Base-by-base conservation (phyloP, 73 alveolate genomes). In the Diophrys appendiculata region DNA sequence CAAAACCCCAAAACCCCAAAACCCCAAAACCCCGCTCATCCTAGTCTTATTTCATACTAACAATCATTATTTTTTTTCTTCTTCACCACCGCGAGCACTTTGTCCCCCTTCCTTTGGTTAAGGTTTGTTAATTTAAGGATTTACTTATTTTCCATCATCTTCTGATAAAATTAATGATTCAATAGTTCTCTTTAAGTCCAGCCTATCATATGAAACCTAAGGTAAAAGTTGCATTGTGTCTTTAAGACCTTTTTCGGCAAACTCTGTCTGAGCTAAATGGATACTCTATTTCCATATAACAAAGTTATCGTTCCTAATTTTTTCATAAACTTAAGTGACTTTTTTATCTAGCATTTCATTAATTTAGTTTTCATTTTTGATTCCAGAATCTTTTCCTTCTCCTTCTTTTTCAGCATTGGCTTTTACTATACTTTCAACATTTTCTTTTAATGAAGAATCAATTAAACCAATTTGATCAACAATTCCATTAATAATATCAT, bases 141-240 rank as follows among this genome's bases (percentile, higher is more conserved):
- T n/a, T n/a, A n/a, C n/a, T n/a, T n/a, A n/a, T n/a, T n/a, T n/a
- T n/a, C n/a, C n/a, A n/a, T n/a, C n/a, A n/a, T n/a, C n/a, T n/a
- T n/a, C n/a, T n/a, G n/a, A n/a, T n/a, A n/a, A n/a, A n/a, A 60
- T 60, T 23, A 60, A 60, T 3, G 71, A 60, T 27, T 60, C 25
- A 31, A 60, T 60, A 23, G 71, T 60, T 31, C 71, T 60, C 28
- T 60, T 60, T 23, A 60, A 23, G 71, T 60, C 71, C 30, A 31
- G 33, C 2, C 33, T 23, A 31, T 60, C 71, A 31, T 60, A 60
- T 3, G 71, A 31, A 27, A 68, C 25, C 78, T 81, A 52, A n/a
- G 89, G 89, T 31, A 81, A 24, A 71, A 81, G 65, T 56, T 72
- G 70, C 79, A 81, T 52, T 52, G 89, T 81, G n/a, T 81, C 71